Percentiles rank a stretch among this genome's conserved stretches.
Evolutionary conservation across 116 monocot species (phyloP).

Genomic region (Iris pallida): DNA sequence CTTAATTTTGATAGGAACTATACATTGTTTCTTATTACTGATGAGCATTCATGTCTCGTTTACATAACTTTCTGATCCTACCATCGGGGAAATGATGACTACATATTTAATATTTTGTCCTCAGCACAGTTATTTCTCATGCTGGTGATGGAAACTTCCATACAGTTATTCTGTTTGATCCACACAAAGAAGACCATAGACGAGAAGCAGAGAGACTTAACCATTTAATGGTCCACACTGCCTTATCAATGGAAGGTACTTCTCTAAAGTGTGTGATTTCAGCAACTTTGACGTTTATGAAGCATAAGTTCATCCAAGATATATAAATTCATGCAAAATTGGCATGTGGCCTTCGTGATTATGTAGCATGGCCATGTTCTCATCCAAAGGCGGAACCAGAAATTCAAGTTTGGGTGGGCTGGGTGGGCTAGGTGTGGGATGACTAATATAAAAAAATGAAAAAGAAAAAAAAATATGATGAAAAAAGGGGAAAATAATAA

Average conservation of each 20-base stretch:
- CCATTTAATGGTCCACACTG: slow-evolving; percentile 86
- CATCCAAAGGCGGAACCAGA: too few relatives aligned
- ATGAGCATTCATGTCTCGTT: background rate
- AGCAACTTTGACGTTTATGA: too few relatives aligned
- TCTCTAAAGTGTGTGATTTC: background rate
- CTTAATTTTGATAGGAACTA: background rate
- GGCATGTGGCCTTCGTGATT: too few relatives aligned
- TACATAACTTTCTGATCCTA: background rate
- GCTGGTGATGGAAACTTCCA: slow-evolving; percentile 99
- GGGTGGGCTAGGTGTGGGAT: too few relatives aligned
- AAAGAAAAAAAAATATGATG: too few relatives aligned
- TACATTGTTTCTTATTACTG: background rate
- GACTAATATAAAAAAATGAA: too few relatives aligned
- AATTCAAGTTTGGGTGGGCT: too few relatives aligned
- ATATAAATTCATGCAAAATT: too few relatives aligned
- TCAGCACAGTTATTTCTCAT: slow-evolving; percentile 93
- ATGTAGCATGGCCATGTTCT: background rate
- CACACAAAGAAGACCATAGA: slow-evolving; percentile 68
- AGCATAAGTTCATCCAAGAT: too few relatives aligned
- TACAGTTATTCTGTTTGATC: slow-evolving; percentile 85
- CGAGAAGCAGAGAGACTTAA: slow-evolving; percentile 85
- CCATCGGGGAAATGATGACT: slow-evolving; percentile 1
- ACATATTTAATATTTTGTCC: slow-evolving; percentile 1
- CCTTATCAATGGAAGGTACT: slow-evolving; percentile 95
- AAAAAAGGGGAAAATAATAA: too few relatives aligned